These are phyloP conservation scores for Leptographium galeiforme DNA, from an alignment of 2,329 filamentous ascomycete genomes.

Conservation along the genomic window DNA sequence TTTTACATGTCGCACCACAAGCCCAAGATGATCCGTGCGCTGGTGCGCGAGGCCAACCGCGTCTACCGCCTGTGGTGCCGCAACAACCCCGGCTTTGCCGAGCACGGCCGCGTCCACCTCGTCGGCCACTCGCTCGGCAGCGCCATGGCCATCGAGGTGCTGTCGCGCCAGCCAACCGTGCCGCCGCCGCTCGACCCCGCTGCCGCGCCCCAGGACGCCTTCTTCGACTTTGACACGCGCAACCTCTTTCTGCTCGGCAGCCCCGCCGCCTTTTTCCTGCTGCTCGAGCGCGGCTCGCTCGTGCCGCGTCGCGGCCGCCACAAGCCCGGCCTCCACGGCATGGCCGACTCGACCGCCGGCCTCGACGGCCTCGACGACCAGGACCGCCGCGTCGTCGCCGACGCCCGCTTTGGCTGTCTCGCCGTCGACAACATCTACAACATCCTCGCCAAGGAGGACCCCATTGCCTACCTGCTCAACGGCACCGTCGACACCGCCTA, in stretches of 20 bases:
- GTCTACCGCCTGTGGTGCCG: constrained; percentile 92
- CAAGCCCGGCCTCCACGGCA: constrained; percentile 59
- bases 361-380: constrained; percentile 38
- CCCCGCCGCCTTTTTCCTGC: constrained; percentile 81
- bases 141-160: constrained; percentile 84
- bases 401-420: constrained; percentile 76
- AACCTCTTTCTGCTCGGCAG: constrained; percentile 85
- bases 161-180: constrained; percentile 74
- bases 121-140: constrained; percentile 90
- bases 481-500: constrained; percentile 76
- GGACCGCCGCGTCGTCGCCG: constrained; percentile 49
- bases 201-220: constrained; percentile 29
- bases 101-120: constrained; percentile 74
- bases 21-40: constrained; percentile 80
- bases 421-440: constrained; percentile 97
- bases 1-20: constrained; percentile 98
- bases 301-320: constrained; percentile 61
- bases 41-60: constrained; percentile 81
- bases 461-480: constrained; percentile 87
- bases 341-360: neutral
- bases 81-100: constrained; percentile 78
- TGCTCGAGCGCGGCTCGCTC: constrained; percentile 62
- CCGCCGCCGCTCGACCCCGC: constrained; percentile 38
- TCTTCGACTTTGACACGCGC: constrained; percentile 81
- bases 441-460: constrained; percentile 55